A percentile compares a stretch with the other conserved stretches of the same genome.
These are phyloP conservation scores for Rhynchosporium agropyri DNA, from an alignment of 2,329 filamentous ascomycete species.

Conservation along the genomic window DNA sequence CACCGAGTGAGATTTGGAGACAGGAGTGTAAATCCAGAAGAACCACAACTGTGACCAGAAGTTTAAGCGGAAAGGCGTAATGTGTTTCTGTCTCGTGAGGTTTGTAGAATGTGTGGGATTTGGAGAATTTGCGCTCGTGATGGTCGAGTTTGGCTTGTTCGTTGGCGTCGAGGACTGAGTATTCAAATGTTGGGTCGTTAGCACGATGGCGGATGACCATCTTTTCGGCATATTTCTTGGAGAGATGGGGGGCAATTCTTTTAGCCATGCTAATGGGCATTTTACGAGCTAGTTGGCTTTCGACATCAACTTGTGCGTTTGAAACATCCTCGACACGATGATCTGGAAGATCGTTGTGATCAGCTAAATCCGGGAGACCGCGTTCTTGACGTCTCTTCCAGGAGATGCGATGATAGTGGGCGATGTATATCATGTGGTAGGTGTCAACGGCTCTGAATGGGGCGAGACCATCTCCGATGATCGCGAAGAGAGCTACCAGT, in stretches of 20 bases:
- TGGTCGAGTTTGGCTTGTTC: conserved; percentile 73
- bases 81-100: conserved; percentile 85
- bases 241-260: conserved; percentile 31
- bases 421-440: conserved; percentile 84
- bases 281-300: conserved; percentile 33
- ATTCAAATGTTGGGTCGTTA: conserved; percentile 46
- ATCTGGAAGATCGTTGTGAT: conserved; percentile 55
- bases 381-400: conserved; percentile 56
- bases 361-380: conserved; percentile 61
- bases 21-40: conserved; percentile 78
- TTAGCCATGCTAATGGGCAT: conserved; percentile 32
- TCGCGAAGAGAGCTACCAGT: conserved; percentile 68
- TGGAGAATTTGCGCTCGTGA: conserved; percentile 77
- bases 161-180: conserved; percentile 63
- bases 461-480: conserved; percentile 69
- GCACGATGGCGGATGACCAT: conserved; percentile 26
- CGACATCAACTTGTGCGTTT: conserved; percentile 46
- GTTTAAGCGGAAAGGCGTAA: conserved; percentile 72
- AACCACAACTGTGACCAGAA: conserved; percentile 74
- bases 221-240: conserved; percentile 31
- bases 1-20: conserved; percentile 77
- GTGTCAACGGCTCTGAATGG: conserved; percentile 81
- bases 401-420: conserved; percentile 62
- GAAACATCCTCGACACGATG: conserved; percentile 45
- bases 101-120: conserved; percentile 87